Percentiles rank a stretch among this genome's conserved stretches.
phyloP scores from a whole-genome alignment of 345 rosid species.

The Arabidopsis suecica region DNA sequence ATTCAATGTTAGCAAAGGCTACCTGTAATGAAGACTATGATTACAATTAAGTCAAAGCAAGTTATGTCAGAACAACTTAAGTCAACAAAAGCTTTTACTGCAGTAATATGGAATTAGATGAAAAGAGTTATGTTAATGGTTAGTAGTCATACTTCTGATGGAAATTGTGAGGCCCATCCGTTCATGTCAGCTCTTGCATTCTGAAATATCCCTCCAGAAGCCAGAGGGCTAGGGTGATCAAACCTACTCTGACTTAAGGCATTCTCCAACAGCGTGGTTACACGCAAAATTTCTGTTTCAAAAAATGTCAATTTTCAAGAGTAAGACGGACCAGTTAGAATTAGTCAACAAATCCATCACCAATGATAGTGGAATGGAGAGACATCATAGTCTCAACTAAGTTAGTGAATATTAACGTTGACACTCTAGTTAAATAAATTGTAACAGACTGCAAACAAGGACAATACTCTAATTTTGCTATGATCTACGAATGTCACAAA shows the following conservation, averaged over 20 bases:
- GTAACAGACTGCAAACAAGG: constrained; percentile 35
- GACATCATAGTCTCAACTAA: constrained; percentile 56
- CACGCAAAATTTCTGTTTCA: constrained; percentile 99
- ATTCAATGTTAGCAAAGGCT: constrained; percentile 50
- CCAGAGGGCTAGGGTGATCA: constrained; percentile 96
- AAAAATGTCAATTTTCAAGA: constrained; percentile 96
- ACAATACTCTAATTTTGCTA: constrained; percentile 13
- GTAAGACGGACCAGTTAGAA: constrained; percentile 95
- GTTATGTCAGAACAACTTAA: constrained; percentile 58
- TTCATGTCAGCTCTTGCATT: constrained; percentile 95
- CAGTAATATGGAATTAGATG: constrained; percentile 62
- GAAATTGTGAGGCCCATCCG: constrained; percentile 94
- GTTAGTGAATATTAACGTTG: constrained; percentile 50
- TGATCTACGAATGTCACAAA: constrained; percentile 17
- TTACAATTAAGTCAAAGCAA: constrained; percentile 52
- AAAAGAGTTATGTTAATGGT: constrained; percentile 96
- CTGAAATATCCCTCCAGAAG: constrained; percentile 93
- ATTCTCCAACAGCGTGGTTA: constrained; percentile 99
- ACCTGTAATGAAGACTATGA: constrained; percentile 52
- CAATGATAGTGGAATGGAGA: constrained; percentile 69
- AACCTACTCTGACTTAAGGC: constrained; percentile 99
- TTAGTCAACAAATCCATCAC: constrained; percentile 69
- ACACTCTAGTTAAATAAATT: constrained; percentile 43
- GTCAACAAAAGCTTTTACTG: constrained; percentile 58
- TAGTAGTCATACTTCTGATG: constrained; percentile 99